Percentiles rank a stretch among this genome's conserved stretches.
Conservation (phyloP, 2,329 filamentous ascomycete species). For the Mollisiaceae sp. region DNA sequence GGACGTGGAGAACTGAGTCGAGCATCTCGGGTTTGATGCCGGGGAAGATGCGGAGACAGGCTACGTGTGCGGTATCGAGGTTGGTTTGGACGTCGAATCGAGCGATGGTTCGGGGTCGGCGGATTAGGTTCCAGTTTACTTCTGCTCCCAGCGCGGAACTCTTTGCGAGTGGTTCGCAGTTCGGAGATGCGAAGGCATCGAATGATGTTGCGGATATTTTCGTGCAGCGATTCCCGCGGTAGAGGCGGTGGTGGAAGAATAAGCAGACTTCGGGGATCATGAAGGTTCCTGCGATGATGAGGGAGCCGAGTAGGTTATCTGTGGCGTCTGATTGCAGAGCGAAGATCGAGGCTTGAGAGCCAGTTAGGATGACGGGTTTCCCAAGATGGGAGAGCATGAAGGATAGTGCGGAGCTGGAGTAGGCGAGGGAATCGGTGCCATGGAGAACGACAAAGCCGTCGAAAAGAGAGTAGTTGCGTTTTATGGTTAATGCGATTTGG, state of each 20-base stretch:
- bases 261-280: conserved; percentile 77
- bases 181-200: conserved; percentile 71
- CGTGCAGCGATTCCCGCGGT: conserved; percentile 70
- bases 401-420: conserved; percentile 72
- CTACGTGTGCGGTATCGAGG: conserved; percentile 69
- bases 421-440: conserved; percentile 72
- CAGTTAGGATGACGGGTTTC: conserved; percentile 73
- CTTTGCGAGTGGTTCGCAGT: conserved; percentile 66
- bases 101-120: conserved; percentile 60
- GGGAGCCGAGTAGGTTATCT: conserved; percentile 71
- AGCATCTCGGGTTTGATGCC: conserved; percentile 75
- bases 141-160: conserved; percentile 64
- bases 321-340: conserved; percentile 74
- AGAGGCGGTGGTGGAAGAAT: conserved; percentile 75
- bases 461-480: conserved; percentile 70
- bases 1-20: conserved; percentile 66
- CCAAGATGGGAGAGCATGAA: conserved; percentile 77
- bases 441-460: conserved; percentile 76
- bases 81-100: conserved; percentile 66
- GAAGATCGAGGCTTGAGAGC: conserved; percentile 69
- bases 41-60: conserved; percentile 73
- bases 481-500: conserved; percentile 63
- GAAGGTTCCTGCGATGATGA: conserved; percentile 75
- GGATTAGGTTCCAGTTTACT: conserved; percentile 67
- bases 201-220: conserved; percentile 74